These are phyloP conservation scores for Penicillium sp. DNA, from an alignment of 2,329 filamentous ascomycete genomes.

Conservation along the genomic window DNA sequence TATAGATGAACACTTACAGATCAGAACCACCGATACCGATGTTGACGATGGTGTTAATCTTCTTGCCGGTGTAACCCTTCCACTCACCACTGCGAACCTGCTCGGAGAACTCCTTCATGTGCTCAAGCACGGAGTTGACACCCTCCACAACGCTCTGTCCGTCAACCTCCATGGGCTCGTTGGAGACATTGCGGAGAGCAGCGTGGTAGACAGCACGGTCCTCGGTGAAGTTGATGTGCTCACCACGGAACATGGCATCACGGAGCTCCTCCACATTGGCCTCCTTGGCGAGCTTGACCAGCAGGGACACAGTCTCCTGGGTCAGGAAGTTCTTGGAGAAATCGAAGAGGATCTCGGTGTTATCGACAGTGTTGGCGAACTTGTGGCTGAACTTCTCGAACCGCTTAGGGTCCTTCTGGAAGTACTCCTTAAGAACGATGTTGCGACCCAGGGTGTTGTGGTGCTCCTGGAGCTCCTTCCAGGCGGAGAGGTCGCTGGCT, in stretches of 20 bases:
- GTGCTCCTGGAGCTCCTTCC: conserved; percentile 88
- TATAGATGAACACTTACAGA: conserved; percentile 66
- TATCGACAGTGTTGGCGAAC: conserved; percentile 76
- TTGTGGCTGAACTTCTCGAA: conserved; percentile 88
- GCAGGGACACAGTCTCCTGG: conserved; percentile 83
- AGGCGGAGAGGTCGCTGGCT: conserved; percentile 81
- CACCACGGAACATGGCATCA: conserved; percentile 95
- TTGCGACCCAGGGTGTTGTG: conserved; percentile 82
- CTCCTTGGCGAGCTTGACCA: conserved; percentile 89
- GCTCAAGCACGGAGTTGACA: conserved; percentile 85
- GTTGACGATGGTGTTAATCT: conserved; percentile 94
- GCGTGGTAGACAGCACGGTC: conserved; percentile 93
- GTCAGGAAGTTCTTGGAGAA: conserved; percentile 99
- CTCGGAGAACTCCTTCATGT: conserved; percentile 98
- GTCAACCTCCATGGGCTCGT: conserved; percentile 79
- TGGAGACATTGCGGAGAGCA: conserved; percentile 86
- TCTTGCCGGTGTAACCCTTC: conserved; percentile 97
- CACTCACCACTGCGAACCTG: conserved; percentile 91
- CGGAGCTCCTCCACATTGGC: conserved; percentile 89
- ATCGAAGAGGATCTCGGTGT: conserved; percentile 90
- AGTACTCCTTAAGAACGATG: conserved; percentile 91
- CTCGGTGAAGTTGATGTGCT: conserved; percentile 99
- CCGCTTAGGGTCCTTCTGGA: conserved; percentile 81
- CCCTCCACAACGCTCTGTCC: conserved; percentile 92
- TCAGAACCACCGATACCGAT: conserved; percentile 98